Conservation (phyloP, 202 grass and related monocot genomes). For the Eragrostis tef region DNA sequence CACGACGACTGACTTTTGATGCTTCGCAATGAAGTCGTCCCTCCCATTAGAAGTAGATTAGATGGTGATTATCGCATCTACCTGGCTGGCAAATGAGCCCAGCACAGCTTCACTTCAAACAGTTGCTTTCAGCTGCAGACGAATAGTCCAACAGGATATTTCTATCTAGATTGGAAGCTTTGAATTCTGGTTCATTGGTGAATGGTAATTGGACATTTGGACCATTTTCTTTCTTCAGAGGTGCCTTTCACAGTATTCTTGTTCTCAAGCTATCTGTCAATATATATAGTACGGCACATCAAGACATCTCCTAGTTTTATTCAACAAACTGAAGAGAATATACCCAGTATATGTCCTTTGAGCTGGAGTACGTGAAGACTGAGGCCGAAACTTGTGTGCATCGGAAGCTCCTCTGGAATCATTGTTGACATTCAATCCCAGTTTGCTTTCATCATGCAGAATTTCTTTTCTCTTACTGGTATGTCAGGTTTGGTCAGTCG, state of each 20-base stretch:
- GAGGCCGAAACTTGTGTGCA: constrained; percentile 30
- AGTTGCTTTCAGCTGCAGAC: constrained; percentile 36
- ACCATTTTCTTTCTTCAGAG: constrained; percentile 13
- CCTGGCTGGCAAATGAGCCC: background rate
- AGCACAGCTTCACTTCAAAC: background rate
- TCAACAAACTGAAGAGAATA: constrained; percentile 26
- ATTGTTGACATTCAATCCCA: constrained; percentile 6
- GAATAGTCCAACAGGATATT: constrained; percentile 33
- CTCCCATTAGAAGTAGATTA: background rate
- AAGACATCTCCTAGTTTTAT: constrained; percentile 15
- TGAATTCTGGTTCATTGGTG: constrained; percentile 27
- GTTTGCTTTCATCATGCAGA: constrained; percentile 27
- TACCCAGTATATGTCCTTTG: constrained; percentile 39
- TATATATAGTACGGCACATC: constrained; percentile 30
- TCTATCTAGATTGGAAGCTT: background rate
- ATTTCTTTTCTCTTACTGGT: constrained; percentile 7
- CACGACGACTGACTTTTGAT: constrained; percentile 1
- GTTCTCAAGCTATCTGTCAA: constrained; percentile 35
- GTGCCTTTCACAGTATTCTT: constrained; percentile 37
- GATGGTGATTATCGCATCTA: background rate
- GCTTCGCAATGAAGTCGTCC: constrained; percentile 34
- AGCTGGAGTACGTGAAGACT: background rate
- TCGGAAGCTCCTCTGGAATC: constrained; percentile 4
- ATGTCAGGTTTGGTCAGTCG: constrained; percentile 22
- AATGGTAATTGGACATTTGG: constrained; percentile 41